phyloP scores from a whole-genome alignment of 805 yeast genomes.

The Candida pseudofarinosa region DNA sequence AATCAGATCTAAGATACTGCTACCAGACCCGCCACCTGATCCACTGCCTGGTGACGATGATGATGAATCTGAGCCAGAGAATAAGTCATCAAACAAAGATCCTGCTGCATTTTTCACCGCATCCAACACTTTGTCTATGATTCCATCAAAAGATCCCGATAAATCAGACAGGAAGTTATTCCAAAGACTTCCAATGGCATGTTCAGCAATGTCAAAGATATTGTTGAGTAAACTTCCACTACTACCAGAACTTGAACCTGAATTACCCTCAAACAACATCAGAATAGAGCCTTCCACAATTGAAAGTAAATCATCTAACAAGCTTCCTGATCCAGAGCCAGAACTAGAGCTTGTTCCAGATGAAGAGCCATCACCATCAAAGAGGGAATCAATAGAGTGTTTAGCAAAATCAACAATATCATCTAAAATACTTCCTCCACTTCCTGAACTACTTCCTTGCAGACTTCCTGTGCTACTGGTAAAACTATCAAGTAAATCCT shows the following conservation, averaged over 20 bases:
- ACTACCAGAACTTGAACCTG: not conserved
- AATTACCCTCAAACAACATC: constrained; percentile 3
- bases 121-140: constrained; percentile 1
- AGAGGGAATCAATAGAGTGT: not conserved
- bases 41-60: not conserved
- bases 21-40: constrained; percentile 1
- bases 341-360: not conserved
- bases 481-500: not conserved
- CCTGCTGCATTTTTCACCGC: not conserved
- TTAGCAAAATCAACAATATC: constrained; percentile 2
- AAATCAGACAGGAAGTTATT: not conserved
- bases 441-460: not conserved
- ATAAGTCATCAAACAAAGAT: not conserved
- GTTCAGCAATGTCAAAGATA: constrained; percentile 1
- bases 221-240: constrained; percentile 1
- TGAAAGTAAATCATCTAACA: constrained; percentile 3
- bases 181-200: constrained; percentile 1
- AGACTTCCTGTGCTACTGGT: not conserved
- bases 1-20: constrained; percentile 3
- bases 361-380: not conserved
- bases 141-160: constrained; percentile 1
- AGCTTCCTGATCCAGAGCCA: not conserved
- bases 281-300: constrained; percentile 5
- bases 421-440: constrained; percentile 4
- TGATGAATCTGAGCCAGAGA: constrained; percentile 1